These are phyloP conservation scores for Termitomyces sp. DNA, from an alignment of 768 basidiomycete species.

Conservation along the genomic window DNA sequence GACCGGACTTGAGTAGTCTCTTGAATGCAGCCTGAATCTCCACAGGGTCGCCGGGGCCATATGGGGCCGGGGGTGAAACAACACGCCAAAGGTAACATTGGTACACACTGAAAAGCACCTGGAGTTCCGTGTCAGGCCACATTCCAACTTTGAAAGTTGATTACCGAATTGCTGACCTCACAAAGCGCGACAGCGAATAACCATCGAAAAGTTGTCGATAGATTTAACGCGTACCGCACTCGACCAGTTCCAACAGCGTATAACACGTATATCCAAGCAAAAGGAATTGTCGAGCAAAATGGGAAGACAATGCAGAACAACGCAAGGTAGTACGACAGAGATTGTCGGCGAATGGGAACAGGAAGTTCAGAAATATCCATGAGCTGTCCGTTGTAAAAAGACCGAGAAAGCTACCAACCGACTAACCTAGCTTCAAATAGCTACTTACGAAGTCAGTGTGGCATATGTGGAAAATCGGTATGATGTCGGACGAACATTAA, in stretches of 20 bases:
- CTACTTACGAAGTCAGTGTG: no score
- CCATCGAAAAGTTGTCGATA: conserved; percentile 28
- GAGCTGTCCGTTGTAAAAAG: not conserved
- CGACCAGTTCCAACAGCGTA: conserved; percentile 39
- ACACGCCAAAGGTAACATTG: conserved; percentile 44
- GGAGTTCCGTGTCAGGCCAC: not conserved
- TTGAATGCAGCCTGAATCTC: conserved; percentile 56
- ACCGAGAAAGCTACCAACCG: not conserved
- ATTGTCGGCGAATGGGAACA: conserved; percentile 29
- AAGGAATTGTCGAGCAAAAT: conserved; percentile 55
- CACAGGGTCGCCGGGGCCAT: conserved; percentile 36
- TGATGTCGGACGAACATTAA: not conserved
- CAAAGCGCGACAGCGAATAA: conserved; percentile 46
- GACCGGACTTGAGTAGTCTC: conserved; percentile 62
- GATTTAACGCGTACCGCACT: conserved; percentile 27
- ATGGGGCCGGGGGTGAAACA: conserved; percentile 41
- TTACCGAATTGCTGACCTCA: conserved; percentile 39
- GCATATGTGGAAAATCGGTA: not conserved
- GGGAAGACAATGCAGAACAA: conserved; percentile 53
- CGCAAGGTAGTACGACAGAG: conserved; percentile 52
- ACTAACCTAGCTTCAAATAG: no score
- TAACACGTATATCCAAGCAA: conserved; percentile 61
- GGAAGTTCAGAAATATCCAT: conserved; percentile 35
- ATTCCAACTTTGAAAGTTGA: not conserved
- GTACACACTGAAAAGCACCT: conserved; percentile 71